These are phyloP conservation scores for Neurospora sp. DNA, from an alignment of 495 filamentous ascomycete species.

Conservation along the genomic window DNA sequence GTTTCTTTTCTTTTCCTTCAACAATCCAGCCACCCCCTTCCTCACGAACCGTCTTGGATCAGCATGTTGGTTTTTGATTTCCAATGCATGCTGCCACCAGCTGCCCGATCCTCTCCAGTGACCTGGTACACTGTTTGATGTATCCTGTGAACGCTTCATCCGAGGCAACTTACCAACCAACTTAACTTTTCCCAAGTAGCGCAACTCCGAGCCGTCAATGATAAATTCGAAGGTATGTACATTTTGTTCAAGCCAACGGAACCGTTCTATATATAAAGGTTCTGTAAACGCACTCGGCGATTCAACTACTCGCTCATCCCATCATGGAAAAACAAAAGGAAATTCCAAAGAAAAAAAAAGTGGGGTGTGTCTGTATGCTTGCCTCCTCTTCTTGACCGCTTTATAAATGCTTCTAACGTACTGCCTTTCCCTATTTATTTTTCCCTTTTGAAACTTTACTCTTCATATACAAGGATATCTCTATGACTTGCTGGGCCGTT, in stretches of 20 bases:
- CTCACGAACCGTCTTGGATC: not conserved
- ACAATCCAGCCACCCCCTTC: not conserved
- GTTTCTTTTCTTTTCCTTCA: not conserved
- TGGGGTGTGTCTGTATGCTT: not conserved
- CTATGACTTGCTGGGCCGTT: not conserved
- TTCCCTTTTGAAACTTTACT: not conserved
- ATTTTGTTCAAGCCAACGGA: not conserved
- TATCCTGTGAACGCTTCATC: not conserved
- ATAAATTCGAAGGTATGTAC: not conserved
- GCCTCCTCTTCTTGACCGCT: not conserved
- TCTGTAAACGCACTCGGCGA: not conserved
- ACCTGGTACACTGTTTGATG: not conserved
- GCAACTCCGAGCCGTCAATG: not conserved
- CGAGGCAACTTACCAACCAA: not conserved
- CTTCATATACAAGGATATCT: not conserved
- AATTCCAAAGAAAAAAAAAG: not conserved
- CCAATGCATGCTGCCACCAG: not conserved
- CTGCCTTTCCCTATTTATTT: not conserved
- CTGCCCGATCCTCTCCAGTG: not conserved
- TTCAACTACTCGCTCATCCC: not conserved
- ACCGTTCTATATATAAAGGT: not conserved
- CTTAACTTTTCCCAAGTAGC: not conserved
- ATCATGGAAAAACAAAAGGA: not conserved
- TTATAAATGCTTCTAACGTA: not conserved
- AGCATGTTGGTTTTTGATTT: not conserved